These are phyloP conservation scores for Cladosporium phlei DNA, from an alignment of 2,329 filamentous ascomycete species.

Conservation along the genomic window DNA sequence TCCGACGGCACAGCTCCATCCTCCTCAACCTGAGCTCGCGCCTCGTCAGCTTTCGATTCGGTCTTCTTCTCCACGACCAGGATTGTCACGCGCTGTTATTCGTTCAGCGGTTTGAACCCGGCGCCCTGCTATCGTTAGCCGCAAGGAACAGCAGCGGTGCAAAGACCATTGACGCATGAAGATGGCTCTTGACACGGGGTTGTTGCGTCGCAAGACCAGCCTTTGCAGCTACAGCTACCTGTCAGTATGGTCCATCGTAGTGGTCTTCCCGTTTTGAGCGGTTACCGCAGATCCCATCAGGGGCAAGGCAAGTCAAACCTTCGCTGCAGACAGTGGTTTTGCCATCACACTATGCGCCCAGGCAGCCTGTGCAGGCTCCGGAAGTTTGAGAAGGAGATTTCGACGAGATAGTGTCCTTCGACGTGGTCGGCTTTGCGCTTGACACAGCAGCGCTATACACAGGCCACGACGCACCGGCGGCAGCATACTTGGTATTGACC, in stretches of 20 bases:
- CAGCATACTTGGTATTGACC: conserved; percentile 1
- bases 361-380: not conserved
- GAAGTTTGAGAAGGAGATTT: not conserved
- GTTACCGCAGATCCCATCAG: conserved; percentile 1
- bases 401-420: not conserved
- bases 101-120: no score
- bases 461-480: not conserved
- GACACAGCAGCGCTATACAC: not conserved
- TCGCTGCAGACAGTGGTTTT: not conserved
- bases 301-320: not conserved
- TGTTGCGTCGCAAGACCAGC: not conserved
- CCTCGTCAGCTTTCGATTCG: no score
- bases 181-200: not conserved
- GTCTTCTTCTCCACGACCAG: no score
- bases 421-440: not conserved
- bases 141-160: not conserved
- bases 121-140: no score
- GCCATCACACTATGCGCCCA: not conserved
- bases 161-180: not conserved
- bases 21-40: no score
- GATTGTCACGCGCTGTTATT: no score
- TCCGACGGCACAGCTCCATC: no score
- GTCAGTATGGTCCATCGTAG: not conserved
- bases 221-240: not conserved
- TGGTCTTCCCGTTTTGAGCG: not conserved